phyloP scores from a whole-genome alignment of 371 early-diverging fungal species.

The Apophysomyces ossiformis region DNA sequence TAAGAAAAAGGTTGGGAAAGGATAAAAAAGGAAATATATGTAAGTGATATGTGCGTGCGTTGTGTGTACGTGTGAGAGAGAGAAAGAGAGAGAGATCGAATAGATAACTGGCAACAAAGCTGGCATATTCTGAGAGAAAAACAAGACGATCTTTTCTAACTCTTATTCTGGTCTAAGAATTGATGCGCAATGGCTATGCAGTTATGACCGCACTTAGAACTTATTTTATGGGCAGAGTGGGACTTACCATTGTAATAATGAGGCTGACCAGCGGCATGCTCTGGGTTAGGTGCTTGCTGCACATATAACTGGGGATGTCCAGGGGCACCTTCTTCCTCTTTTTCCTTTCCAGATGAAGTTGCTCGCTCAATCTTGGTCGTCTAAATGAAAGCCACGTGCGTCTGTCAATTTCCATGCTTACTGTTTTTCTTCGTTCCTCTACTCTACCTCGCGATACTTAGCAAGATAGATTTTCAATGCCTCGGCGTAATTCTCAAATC shows the following conservation, averaged over 20 bases:
- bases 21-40: constrained; percentile 2
- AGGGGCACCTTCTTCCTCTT: constrained; percentile 44
- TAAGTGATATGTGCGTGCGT: not conserved
- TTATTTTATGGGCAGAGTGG: not conserved
- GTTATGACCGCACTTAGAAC: not conserved
- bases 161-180: constrained; percentile 8
- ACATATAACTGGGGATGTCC: constrained; percentile 27
- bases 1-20: not conserved
- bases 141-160: constrained; percentile 41
- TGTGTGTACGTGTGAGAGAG: constrained; percentile 3
- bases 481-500: constrained; percentile 98
- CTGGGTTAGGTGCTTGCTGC: constrained; percentile 21
- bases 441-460: constrained; percentile 86
- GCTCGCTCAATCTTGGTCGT: constrained; percentile 65
- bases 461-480: constrained; percentile 91
- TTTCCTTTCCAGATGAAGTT: constrained; percentile 52
- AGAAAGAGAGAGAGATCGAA: not conserved
- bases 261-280: constrained; percentile 2
- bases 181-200: constrained; percentile 1
- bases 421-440: too few species aligned
- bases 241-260: constrained; percentile 8
- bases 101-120: too few species aligned
- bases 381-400: constrained; percentile 22
- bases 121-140: constrained; percentile 51
- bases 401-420: too few species aligned